phyloP scores from a whole-genome alignment of 345 rosid species.

The Draba incana region DNA sequence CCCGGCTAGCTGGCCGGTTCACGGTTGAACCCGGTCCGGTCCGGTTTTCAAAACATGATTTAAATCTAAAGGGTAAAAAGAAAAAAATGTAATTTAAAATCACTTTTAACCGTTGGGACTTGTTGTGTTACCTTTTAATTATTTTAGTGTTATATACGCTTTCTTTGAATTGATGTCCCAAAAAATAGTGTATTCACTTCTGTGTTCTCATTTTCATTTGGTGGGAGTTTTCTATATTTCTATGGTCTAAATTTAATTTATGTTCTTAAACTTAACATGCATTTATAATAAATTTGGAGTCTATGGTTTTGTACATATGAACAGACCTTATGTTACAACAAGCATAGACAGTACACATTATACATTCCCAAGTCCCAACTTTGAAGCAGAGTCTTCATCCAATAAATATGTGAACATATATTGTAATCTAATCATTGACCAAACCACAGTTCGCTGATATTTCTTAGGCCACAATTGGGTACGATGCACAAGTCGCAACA shows the following conservation, averaged over 20 bases:
- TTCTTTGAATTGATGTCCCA: conserved; percentile 14
- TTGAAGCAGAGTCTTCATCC: conserved; percentile 21
- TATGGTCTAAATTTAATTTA: too few species aligned
- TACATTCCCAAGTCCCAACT: conserved; percentile 28
- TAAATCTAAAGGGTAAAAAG: neutral
- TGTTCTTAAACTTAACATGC: neutral
- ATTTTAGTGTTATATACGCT: neutral
- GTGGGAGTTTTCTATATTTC: neutral
- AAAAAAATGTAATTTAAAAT: neutral
- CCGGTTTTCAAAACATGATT: too few species aligned
- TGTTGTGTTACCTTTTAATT: neutral
- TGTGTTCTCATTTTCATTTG: neutral
- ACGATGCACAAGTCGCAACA: conserved; percentile 91
- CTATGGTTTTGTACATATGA: conserved; percentile 29
- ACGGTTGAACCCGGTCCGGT: too few species aligned
- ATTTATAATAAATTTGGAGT: neutral
- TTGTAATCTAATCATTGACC: conserved; percentile 9
- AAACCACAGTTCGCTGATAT: conserved; percentile 23
- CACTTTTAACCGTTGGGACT: conserved; percentile 33
- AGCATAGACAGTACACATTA: conserved; percentile 22
- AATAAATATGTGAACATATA: conserved; percentile 13
- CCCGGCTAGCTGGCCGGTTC: too few species aligned
- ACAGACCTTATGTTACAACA: conserved; percentile 37
- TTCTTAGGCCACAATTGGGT: conserved; percentile 68
- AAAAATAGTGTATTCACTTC: neutral